Evolutionary conservation across 495 filamentous ascomycete genomes (phyloP), one percentile per base, ranked within the genome.

Genomic region (Xylaria palmicola): DNA sequence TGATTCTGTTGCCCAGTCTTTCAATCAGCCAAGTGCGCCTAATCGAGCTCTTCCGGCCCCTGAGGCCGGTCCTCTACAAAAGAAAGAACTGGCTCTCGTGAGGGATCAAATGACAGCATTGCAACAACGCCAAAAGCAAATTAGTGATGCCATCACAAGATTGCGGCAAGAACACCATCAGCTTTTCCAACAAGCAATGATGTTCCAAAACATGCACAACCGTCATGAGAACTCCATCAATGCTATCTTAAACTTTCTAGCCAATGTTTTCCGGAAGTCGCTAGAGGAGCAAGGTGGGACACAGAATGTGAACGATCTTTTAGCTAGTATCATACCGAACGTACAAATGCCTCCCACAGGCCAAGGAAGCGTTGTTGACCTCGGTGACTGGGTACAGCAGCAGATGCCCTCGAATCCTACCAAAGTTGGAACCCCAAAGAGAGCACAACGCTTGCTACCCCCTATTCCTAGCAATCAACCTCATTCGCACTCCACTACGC

Each of bases 181-280:
- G 59, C 84, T 97, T 9, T 96, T 91, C 65, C 87, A 92, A 37
- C 94, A 98, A 72, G 92, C 93, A 0, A 81, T 88, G 43, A 88
- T 90, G 56, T 97, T 97, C 73, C 92, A 96, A 71, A 88, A 86
- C 32, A 84, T 94, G 69, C 94, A 98, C 68, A 92, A 93, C 51
- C 88, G 95, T 30, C 94, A 98, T 68, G 95, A 98, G 72, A 96
- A 92, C 67, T 97, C 92, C 9, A 98, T 98, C 70, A 98, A 97
- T 66, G 94, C 95, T 24, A 98, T 98, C 64, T 80, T 98, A 15
- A 96, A 92, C 30, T 98, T 98, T 72, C 83, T 98, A 3, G 95
- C 94, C 17, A 97, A 94, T 8, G 91, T 98, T 8, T 98, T 97
- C 78, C 90, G 94, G 65, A 89, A 83, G 56, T 82, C 81, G 56